These are phyloP conservation scores for Cytospora leucostoma DNA, from an alignment of 2,329 filamentous ascomycete species.

Conservation along the genomic window DNA sequence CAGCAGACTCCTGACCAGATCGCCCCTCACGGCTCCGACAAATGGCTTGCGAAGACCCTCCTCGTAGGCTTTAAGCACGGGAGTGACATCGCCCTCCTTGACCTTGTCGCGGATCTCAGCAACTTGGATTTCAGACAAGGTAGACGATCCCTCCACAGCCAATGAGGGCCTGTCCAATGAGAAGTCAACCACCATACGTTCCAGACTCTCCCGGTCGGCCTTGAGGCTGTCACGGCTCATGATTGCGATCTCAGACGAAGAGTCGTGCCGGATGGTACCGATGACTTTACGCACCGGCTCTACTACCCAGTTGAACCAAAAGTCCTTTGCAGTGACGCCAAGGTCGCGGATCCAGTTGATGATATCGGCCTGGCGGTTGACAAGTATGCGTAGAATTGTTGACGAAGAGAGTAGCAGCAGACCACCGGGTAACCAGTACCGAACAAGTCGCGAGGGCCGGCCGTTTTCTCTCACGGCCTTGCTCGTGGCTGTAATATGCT, in stretches of 20 bases:
- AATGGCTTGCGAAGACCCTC: constrained; percentile 82
- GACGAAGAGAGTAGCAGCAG: constrained; percentile 78
- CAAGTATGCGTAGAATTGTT: constrained; percentile 77
- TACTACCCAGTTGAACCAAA: constrained; percentile 96
- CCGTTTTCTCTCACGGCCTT: constrained; percentile 65
- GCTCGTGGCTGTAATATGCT: constrained; percentile 61
- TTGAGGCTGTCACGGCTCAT: constrained; percentile 92
- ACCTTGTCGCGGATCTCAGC: constrained; percentile 76
- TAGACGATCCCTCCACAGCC: constrained; percentile 48
- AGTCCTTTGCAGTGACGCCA: constrained; percentile 78
- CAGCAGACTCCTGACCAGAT: constrained; percentile 84
- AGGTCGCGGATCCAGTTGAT: constrained; percentile 77
- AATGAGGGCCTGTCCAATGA: constrained; percentile 76
- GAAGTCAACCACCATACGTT: constrained; percentile 98
- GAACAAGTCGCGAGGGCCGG: constrained; percentile 70
- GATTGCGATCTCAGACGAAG: constrained; percentile 89
- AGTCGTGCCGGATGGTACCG: constrained; percentile 89
- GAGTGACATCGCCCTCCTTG: constrained; percentile 87
- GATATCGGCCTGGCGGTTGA: constrained; percentile 75
- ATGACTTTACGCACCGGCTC: constrained; percentile 82
- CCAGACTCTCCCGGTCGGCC: constrained; percentile 86
- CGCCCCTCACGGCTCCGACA: constrained; percentile 78
- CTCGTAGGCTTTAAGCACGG: constrained; percentile 88
- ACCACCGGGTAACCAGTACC: constrained; percentile 85
- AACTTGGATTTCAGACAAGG: constrained; percentile 67